Evolutionary conservation across 805 yeast species (phyloP).

Genomic region (Lachancea nothofagi): DNA sequence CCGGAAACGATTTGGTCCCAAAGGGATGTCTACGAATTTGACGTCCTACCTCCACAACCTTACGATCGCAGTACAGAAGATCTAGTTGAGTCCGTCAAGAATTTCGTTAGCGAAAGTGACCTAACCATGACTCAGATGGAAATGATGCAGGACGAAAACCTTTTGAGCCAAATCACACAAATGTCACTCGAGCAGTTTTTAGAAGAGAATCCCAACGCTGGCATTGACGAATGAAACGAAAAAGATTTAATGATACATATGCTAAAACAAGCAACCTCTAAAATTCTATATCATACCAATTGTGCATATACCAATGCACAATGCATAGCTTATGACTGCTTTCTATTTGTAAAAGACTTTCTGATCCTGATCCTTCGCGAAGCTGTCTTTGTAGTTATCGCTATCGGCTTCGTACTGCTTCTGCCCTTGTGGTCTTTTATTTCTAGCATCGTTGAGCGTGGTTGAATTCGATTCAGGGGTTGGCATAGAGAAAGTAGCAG

Average conservation of each 20-base stretch:
- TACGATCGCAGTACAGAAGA: conserved; percentile 33
- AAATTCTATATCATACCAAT: background rate
- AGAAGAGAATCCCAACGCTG: conserved; percentile 16
- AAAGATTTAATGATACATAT: conserved; percentile 10
- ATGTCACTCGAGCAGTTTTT: conserved; percentile 30
- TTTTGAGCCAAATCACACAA: conserved; percentile 30
- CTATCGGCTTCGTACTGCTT: background rate
- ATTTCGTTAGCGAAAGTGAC: conserved; percentile 32
- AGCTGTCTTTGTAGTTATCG: background rate
- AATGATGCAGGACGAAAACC: conserved; percentile 31
- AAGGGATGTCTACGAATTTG: conserved; percentile 63
- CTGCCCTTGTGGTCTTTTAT: background rate
- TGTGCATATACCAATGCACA: background rate
- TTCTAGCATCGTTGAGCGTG: background rate
- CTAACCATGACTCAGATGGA: conserved; percentile 23
- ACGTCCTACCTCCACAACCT: conserved; percentile 59
- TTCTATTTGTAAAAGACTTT: background rate
- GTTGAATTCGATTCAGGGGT: conserved; percentile 9
- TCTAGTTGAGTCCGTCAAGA: conserved; percentile 33
- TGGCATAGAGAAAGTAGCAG: conserved; percentile 12
- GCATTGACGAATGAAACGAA: conserved; percentile 5
- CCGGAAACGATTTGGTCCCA: conserved; percentile 58
- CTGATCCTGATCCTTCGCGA: background rate
- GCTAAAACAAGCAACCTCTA: background rate
- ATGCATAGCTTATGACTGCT: background rate